Conservation (phyloP, 176 grass and related monocot species). For the Themeda triandra region DNA sequence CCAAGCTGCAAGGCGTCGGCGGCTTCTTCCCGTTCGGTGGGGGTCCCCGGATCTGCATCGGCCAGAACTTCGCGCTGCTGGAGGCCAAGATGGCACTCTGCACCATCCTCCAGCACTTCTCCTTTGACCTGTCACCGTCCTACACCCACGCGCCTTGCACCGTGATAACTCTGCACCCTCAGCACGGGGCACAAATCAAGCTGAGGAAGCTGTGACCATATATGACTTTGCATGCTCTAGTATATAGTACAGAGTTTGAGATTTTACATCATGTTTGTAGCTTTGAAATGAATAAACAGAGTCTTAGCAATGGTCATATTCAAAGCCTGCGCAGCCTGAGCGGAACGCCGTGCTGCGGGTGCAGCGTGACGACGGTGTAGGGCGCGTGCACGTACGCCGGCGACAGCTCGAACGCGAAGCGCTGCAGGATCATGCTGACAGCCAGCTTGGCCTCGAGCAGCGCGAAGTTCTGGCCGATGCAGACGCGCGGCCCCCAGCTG, state of each 20-base stretch:
- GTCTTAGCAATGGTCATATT: background rate
- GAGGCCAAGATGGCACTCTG: conserved; percentile 59
- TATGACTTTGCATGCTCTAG: no score
- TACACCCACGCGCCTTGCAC: no score
- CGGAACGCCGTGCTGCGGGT: conserved; percentile 53
- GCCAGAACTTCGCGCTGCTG: conserved; percentile 63
- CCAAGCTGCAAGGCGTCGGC: conserved; percentile 14
- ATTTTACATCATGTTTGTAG: background rate
- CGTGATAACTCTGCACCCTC: conserved; percentile 54
- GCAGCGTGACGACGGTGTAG: conserved; percentile 22
- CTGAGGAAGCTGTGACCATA: conserved; percentile 36
- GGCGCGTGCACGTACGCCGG: conserved; percentile 61
- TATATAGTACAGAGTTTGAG: background rate
- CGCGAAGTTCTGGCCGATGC: conserved; percentile 75
- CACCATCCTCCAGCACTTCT: conserved; percentile 60
- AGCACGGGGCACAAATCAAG: conserved; percentile 52
- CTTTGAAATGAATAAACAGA: background rate
- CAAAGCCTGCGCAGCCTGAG: conserved; percentile 36
- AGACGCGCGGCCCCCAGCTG: conserved; percentile 62
- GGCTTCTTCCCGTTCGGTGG: conserved; percentile 60
- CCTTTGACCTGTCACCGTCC: conserved; percentile 49
- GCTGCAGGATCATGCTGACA: conserved; percentile 62
- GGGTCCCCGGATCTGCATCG: conserved; percentile 64
- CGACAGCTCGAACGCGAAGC: conserved; percentile 71
- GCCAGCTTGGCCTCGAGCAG: conserved; percentile 75